A percentile compares a stretch with the other conserved stretches of the same genome.
Conservation (phyloP, 345 rosid genomes). For the Linum tenue region DNA sequence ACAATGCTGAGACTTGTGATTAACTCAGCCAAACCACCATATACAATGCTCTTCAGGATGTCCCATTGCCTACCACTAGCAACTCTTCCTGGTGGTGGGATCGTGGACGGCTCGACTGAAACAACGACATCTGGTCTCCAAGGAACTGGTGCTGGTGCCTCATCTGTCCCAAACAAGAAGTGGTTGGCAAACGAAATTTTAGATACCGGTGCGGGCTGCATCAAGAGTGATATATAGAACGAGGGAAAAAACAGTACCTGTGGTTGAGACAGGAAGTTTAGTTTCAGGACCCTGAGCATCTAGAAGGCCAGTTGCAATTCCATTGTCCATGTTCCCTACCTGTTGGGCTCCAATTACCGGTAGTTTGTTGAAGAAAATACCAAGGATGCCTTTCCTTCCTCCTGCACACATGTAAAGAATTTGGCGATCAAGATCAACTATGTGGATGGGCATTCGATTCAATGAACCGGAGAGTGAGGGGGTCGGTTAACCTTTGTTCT, state of each 20-base stretch:
- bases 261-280: background rate
- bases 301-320: background rate
- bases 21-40: conserved; percentile 20
- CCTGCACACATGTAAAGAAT: background rate
- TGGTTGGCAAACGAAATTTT: background rate
- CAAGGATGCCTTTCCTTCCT: background rate
- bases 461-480: background rate
- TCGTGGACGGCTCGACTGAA: background rate
- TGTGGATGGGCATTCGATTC: background rate
- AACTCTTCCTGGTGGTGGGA: background rate
- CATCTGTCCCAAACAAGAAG: background rate
- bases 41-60: conserved; percentile 20
- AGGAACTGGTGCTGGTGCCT: background rate
- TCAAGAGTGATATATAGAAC: background rate
- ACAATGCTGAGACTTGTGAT: conserved; percentile 17
- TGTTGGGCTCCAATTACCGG: background rate
- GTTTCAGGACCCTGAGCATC: background rate
- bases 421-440: background rate
- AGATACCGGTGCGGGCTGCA: background rate
- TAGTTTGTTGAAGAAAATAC: background rate
- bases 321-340: background rate
- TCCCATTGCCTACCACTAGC: conserved; percentile 2
- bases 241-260: background rate
- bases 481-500: background rate
- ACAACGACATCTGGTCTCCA: background rate